A percentile compares a stretch with the other conserved stretches of the same genome.
phyloP scores from a whole-genome alignment of 1,139 yeast genomes.

The Candida sp. region DNA sequence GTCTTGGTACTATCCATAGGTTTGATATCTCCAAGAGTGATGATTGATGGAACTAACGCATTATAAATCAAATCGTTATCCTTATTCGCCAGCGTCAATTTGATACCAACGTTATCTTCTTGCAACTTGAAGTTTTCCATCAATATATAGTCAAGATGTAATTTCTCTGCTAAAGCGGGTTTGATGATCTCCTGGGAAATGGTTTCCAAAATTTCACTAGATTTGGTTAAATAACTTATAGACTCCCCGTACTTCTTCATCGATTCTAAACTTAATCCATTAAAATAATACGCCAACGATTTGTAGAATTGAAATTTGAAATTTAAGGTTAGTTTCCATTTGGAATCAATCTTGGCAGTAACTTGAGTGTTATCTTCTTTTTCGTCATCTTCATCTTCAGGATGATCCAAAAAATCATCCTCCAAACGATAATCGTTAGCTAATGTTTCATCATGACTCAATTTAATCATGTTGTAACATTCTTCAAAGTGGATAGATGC shows the following conservation, averaged over 20 bases:
- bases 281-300: constrained; percentile 47
- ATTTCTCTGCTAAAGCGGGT: constrained; percentile 22
- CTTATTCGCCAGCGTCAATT: constrained; percentile 52
- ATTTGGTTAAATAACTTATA: constrained; percentile 60
- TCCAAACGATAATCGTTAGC: constrained; percentile 16
- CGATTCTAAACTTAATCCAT: constrained; percentile 48
- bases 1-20: constrained; percentile 77
- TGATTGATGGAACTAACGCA: constrained; percentile 62
- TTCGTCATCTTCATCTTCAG: constrained; percentile 14
- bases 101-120: constrained; percentile 41
- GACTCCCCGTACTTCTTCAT: constrained; percentile 70
- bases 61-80: constrained; percentile 93
- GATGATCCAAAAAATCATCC: constrained; percentile 8
- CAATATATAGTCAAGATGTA: constrained; percentile 31
- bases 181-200: constrained; percentile 23
- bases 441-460: constrained; percentile 8
- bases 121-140: constrained; percentile 44
- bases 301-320: constrained; percentile 48
- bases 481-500: constrained; percentile 55
- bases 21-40: constrained; percentile 57
- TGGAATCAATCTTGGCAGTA: constrained; percentile 41
- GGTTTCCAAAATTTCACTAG: constrained; percentile 36
- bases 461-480: constrained; percentile 37
- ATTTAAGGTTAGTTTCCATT: constrained; percentile 42
- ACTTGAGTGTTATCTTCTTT: constrained; percentile 26